These are phyloP conservation scores for Choiromyces venosus DNA, from an alignment of 495 filamentous ascomycete species.

Conservation along the genomic window DNA sequence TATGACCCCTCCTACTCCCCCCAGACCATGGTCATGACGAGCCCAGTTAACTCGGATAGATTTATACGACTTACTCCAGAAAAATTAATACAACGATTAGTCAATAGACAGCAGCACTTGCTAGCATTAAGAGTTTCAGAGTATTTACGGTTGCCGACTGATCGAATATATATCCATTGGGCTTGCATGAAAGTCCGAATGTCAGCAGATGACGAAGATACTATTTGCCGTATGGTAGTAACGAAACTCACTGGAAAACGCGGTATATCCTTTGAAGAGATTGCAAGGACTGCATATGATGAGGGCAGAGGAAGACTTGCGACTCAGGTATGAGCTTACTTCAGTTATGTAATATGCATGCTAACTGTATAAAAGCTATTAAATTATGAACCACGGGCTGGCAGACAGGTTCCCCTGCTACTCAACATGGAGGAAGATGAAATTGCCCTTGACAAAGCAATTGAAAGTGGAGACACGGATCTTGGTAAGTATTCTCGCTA, in stretches of 20 bases:
- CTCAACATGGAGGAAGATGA: conserved; percentile 94
- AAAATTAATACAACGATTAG: conserved; percentile 72
- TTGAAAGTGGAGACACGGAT: conserved; percentile 92
- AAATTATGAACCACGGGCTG: conserved; percentile 87
- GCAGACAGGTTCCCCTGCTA: conserved; percentile 90
- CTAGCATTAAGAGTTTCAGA: conserved; percentile 85
- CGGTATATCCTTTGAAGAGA: conserved; percentile 89
- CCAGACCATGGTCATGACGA: background rate
- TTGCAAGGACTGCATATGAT: conserved; percentile 91
- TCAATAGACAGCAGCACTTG: conserved; percentile 85
- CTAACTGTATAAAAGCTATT: conserved; percentile 49
- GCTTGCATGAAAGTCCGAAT: conserved; percentile 86
- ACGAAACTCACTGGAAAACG: conserved; percentile 77
- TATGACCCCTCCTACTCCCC: conserved; percentile 42
- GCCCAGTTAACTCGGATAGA: conserved; percentile 8
- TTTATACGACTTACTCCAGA: conserved; percentile 80
- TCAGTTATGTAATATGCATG: background rate
- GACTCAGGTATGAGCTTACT: conserved; percentile 51
- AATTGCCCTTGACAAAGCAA: conserved; percentile 91
- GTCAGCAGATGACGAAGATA: conserved; percentile 78
- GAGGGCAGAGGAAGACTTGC: conserved; percentile 83
- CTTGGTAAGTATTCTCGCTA: conserved; percentile 45
- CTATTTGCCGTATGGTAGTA: conserved; percentile 80
- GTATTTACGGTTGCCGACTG: conserved; percentile 78
- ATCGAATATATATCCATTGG: conserved; percentile 93